phyloP scores from a whole-genome alignment of 441 rosid genomes.

The Erodium moschatum region DNA sequence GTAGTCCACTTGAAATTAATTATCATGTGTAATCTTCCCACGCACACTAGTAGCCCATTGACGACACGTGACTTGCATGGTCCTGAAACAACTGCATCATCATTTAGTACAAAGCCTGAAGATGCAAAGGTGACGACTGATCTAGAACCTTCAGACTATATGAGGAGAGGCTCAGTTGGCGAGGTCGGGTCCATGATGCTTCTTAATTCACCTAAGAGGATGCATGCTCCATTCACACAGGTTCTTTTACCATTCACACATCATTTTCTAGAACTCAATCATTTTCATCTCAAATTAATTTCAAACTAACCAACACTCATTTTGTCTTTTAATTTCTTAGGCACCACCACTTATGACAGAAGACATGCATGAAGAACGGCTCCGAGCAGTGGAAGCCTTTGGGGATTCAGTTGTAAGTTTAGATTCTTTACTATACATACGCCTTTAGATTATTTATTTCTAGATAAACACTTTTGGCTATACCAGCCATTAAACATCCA shows the following conservation, averaged over 20 bases:
- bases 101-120: constrained; percentile 28
- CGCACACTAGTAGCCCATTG: constrained; percentile 19
- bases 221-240: constrained; percentile 96
- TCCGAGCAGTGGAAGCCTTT: constrained; percentile 77
- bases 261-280: neutral
- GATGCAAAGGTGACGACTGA: constrained; percentile 25
- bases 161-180: constrained; percentile 85
- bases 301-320: constrained; percentile 10
- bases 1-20: neutral
- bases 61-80: constrained; percentile 30
- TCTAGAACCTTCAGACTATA: constrained; percentile 32
- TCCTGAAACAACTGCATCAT: constrained; percentile 25
- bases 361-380: constrained; percentile 99
- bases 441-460: constrained; percentile 4
- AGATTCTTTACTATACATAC: constrained; percentile 15
- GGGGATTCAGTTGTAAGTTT: constrained; percentile 78
- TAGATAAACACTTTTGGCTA: neutral
- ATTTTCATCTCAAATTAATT: constrained; percentile 10
- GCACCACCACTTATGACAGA: constrained; percentile 94
- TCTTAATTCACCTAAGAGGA: constrained; percentile 62
- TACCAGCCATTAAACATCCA: constrained; percentile 1
- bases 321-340: constrained; percentile 31
- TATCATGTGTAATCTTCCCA: neutral
- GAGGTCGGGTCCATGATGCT: constrained; percentile 75
- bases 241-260: constrained; percentile 30